Base-by-base conservation (phyloP, 768 basidiomycete genomes). In the Auricularia cornea region DNA sequence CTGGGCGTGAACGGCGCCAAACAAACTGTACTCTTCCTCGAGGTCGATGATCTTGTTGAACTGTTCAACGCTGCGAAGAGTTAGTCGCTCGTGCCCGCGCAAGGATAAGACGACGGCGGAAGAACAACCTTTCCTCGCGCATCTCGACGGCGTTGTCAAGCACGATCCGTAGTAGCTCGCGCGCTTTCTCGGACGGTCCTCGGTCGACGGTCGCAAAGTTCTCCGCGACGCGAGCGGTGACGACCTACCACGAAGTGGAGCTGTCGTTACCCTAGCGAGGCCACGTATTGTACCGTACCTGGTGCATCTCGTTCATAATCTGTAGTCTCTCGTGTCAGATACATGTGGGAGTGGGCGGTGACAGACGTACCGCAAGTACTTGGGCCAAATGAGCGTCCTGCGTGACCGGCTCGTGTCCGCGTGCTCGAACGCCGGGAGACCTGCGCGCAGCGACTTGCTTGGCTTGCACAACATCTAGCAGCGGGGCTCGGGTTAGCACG, bases 21-120 rank as follows among this genome's bases (percentile, higher is more conserved):
- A 74, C 29, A 64, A 71, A 40, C 80, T 75, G 66, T 86, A 87
- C 61, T 81, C 79, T 61, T 79, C 77, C 67, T 86, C 83, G 20
- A 87, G 76, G 61, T 79, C 78, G 32, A 87, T 78, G 32, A 88
- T 71, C 16, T 65, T 70, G 67, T 86, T 83, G 71, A 82, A 85
- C 66, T 83, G 78, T 23, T 66, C 71, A 48, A 77, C 76, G 61
- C 87, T 88, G 64, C 3, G 26, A 60, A 20, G 56, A 12, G 60
- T 60, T 54, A 62, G 59, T 32, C 51, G 56, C 20, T 30, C 8
- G 26, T n/a, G 54, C 26, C 10, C 23, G 33, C 14, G 30, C 33
- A 41, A 12, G n/a, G 23, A 54, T 62, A 33, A 52, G 44, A 59
- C 63, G 38, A 44, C 26, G 18, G 44, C 14, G n/a, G 3, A 8